Conservation (phyloP, 768 basidiomycete species). For the Dentipellis fragilis region DNA sequence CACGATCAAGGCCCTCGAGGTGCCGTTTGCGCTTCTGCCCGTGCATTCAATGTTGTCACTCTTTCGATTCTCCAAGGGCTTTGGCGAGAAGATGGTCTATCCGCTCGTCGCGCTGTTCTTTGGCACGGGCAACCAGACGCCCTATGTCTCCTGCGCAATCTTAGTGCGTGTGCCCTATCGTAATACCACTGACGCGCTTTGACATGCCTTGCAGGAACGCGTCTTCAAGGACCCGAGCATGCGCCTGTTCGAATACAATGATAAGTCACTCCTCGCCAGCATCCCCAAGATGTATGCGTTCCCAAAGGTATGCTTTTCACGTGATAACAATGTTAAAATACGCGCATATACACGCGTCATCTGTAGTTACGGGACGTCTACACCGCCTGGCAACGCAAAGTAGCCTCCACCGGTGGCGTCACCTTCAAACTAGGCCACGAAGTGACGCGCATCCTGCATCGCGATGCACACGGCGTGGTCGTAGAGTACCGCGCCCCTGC, state of each 20-base stretch:
- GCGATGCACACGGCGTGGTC: slow-evolving; percentile 12
- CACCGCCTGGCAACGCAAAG: slow-evolving; percentile 20
- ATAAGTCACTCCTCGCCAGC: slow-evolving; percentile 22
- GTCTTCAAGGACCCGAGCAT: slow-evolving; percentile 27
- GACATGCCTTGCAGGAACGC: slow-evolving; percentile 16
- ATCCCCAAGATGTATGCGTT: slow-evolving; percentile 29
- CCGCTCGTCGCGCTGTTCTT: slow-evolving; percentile 26
- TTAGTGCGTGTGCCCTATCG: slow-evolving; percentile 11
- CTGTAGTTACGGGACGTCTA: slow-evolving; percentile 21
- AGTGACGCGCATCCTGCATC: slow-evolving; percentile 17
- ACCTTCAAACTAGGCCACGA: slow-evolving; percentile 18
- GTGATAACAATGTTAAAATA: neutral
- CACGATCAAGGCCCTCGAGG: slow-evolving; percentile 23
- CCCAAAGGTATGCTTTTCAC: slow-evolving; percentile 18
- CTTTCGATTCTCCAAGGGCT: slow-evolving; percentile 26
- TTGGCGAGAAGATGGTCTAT: slow-evolving; percentile 28
- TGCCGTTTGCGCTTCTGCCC: slow-evolving; percentile 22
- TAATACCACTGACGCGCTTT: neutral
- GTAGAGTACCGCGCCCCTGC: slow-evolving; percentile 14
- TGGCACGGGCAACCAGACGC: slow-evolving; percentile 29
- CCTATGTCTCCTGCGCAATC: slow-evolving; percentile 25
- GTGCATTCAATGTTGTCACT: slow-evolving; percentile 25
- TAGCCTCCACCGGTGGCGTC: slow-evolving; percentile 17
- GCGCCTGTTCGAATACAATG: slow-evolving; percentile 24
- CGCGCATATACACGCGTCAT: neutral